Base-by-base conservation (phyloP, 306 rosid genomes). In the Quercus wislizeni region DNA sequence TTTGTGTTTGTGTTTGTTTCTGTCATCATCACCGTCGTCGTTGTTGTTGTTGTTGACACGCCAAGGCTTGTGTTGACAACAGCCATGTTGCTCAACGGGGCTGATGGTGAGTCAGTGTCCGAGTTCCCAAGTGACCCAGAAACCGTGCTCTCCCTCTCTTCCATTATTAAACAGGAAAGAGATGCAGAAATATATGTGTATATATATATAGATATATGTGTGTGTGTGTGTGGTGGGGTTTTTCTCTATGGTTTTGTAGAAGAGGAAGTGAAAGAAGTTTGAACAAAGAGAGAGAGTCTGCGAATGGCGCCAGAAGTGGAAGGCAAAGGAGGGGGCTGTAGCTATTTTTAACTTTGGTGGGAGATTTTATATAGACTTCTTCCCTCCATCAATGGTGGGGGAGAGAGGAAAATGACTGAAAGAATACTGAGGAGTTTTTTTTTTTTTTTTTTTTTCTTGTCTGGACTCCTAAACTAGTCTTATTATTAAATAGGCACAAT, bases 251-350 rank as follows among this genome's bases (percentile, higher is more conserved):
- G 55, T 8, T 9, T 19, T 52, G 76, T 21, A 67, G 81, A 63
- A 81, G 69, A 41, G 82, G 76, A 74, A 80, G 73, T 25, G 59
- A 77, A 35, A 52, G 23, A 75, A 85, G 86, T 85, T 84, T 90
- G 90, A 90, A 92, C 83, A 31, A 54, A 81, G 55, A 63, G 52
- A 78, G 27, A 11, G 83, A 61, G 73, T 72, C 68, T 87, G 82
- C 78, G 86, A 91, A 93, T 88, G 94, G 98, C 98, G 94, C 94
- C 92, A 90, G 80, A 87, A 86, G 79, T 57, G 62, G 86, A 63
- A 70, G 83, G 6, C 23, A 61, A 17, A 35, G 56, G 21, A 49
- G 78, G n/a, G 57, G 1, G 30, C 41, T 70, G 75, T 6, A 71
- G 68, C 49, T 59, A 56, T 65, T 65, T 62, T 86, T 69, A 79